Percentiles rank a stretch among this genome's conserved stretches.
Conservation (phyloP, 73 alveolate species). For the Paramecium bursaria region DNA sequence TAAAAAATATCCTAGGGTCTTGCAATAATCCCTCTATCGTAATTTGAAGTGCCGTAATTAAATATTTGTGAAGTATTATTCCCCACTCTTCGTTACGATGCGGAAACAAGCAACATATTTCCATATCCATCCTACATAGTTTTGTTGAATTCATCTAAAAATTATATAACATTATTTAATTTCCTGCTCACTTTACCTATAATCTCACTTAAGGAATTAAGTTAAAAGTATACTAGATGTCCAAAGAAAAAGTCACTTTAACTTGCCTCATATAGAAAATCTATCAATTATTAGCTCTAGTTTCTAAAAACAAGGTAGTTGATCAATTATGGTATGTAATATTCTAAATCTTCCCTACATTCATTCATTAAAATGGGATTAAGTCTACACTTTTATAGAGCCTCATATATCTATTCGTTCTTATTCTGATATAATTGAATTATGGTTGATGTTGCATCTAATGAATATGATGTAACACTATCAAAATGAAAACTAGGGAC, state of each 20-base stretch:
- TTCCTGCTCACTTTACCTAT: constrained; percentile 39
- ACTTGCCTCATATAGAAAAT: constrained; percentile 60
- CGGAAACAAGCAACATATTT: constrained; percentile 55
- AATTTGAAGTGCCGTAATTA: constrained; percentile 15
- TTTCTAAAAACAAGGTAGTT: constrained; percentile 58
- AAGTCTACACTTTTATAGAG: too few relatives aligned
- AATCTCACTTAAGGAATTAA: constrained; percentile 30
- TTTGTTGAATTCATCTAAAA: not conserved
- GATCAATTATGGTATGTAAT: constrained; percentile 59
- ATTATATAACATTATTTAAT: not conserved
- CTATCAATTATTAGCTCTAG: constrained; percentile 38
- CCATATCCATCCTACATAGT: constrained; percentile 57
- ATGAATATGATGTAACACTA: too few relatives aligned
- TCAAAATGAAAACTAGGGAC: too few relatives aligned
- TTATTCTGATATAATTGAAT: too few relatives aligned
- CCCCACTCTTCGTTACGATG: not conserved
- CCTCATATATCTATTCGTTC: too few relatives aligned
- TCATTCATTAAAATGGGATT: constrained; percentile 58
- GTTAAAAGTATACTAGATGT: constrained; percentile 51
- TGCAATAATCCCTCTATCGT: not conserved
- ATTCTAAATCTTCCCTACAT: constrained; percentile 68
- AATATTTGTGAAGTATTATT: not conserved
- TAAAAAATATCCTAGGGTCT: constrained; percentile 2
- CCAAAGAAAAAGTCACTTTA: constrained; percentile 50
- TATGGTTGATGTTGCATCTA: too few relatives aligned